Percentiles rank a stretch among this genome's conserved stretches.
phyloP scores from a whole-genome alignment of 805 yeast genomes.

The Starmerella gropengiesseri region DNA sequence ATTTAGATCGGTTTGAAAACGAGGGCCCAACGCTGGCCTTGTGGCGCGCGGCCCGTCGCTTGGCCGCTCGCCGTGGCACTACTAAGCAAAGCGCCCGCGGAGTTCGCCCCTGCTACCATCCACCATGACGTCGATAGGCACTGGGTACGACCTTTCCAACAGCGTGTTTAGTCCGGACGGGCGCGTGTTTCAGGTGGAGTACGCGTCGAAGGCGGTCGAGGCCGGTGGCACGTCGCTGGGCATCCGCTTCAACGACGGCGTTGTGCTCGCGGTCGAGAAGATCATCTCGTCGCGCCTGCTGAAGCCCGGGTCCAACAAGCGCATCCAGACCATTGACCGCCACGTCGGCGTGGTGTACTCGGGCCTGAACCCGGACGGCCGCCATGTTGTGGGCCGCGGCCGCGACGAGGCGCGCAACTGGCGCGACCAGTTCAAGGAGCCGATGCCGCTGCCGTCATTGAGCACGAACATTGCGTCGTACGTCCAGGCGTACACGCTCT shows the following conservation, averaged over 20 bases:
- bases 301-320: conserved; percentile 77
- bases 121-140: conserved; percentile 79
- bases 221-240: conserved; percentile 95
- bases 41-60: no score
- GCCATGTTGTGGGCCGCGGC: conserved; percentile 83
- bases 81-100: background rate
- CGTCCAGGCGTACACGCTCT: conserved; percentile 90
- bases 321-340: conserved; percentile 86
- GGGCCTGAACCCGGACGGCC: conserved; percentile 92
- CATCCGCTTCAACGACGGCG: conserved; percentile 81
- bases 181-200: conserved; percentile 81
- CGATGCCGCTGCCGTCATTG: conserved; percentile 69
- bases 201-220: conserved; percentile 95
- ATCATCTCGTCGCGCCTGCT: conserved; percentile 73
- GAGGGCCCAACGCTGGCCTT: background rate
- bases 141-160: conserved; percentile 97
- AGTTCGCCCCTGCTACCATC: background rate
- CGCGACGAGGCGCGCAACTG: conserved; percentile 81
- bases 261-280: conserved; percentile 96
- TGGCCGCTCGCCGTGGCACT: no score
- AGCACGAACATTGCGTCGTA: conserved; percentile 81
- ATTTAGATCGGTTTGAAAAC: no score
- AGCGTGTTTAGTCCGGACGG: conserved; percentile 76
- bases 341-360: conserved; percentile 93
- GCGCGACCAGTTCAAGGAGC: conserved; percentile 62